phyloP scores from a whole-genome alignment of 805 yeast species.

The Nakazawaea wyomingensis region DNA sequence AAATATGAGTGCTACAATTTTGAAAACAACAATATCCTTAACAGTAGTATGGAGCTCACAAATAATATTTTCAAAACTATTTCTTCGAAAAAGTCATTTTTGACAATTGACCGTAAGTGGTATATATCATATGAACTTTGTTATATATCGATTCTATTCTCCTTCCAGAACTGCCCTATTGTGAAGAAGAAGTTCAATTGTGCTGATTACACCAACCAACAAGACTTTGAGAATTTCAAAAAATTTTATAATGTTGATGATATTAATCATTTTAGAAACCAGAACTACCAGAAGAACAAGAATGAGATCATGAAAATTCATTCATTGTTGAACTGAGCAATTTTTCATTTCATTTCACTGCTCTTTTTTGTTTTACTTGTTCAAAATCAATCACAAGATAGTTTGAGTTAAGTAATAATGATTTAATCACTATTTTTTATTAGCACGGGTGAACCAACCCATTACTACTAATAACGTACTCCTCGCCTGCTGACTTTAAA shows the following conservation, averaged over 20 bases:
- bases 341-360: background rate
- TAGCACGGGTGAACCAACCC: slow-evolving; percentile 4
- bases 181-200: slow-evolving; percentile 1
- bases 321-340: slow-evolving; percentile 10
- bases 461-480: background rate
- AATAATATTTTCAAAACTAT: slow-evolving; percentile 3
- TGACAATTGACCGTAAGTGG: slow-evolving; percentile 11
- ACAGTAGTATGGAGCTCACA: background rate
- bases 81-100: slow-evolving; percentile 5
- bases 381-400: too few species aligned
- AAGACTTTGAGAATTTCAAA: slow-evolving; percentile 6
- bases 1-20: slow-evolving; percentile 6
- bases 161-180: slow-evolving; percentile 3
- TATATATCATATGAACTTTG: slow-evolving; percentile 7
- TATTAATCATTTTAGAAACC: slow-evolving; percentile 5
- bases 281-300: slow-evolving; percentile 5
- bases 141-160: slow-evolving; percentile 2
- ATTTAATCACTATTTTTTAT: too few species aligned
- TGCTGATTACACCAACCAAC: background rate
- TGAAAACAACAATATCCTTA: slow-evolving; percentile 1
- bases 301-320: slow-evolving; percentile 10
- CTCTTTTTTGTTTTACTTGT: too few species aligned
- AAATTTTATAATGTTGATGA: slow-evolving; percentile 9
- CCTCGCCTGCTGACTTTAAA: background rate
- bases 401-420: too few species aligned